phyloP scores from a whole-genome alignment of 371 early-diverging fungal species.

The Apophysomyces trapeziformis region DNA sequence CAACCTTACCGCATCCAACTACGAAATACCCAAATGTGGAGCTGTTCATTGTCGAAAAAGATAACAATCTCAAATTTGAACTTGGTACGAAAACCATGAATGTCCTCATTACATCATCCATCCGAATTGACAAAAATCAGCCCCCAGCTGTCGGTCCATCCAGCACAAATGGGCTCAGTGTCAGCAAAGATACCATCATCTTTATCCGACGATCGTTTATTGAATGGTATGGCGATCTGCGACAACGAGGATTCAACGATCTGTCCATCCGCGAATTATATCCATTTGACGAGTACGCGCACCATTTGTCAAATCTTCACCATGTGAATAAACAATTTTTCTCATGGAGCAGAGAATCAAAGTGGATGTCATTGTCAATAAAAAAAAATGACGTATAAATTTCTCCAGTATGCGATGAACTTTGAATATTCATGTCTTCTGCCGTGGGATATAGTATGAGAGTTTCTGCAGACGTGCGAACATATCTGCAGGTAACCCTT shows the following conservation, averaged over 20 bases:
- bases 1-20: conserved; percentile 16
- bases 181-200: conserved; percentile 18
- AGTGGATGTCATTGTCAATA: no score
- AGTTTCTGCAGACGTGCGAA: no score
- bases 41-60: conserved; percentile 20
- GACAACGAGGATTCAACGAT: conserved; percentile 21
- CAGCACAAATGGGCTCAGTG: conserved; percentile 27
- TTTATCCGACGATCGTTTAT: conserved; percentile 21
- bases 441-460: no score
- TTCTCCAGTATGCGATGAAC: no score
- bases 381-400: no score
- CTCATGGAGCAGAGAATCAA: no score
- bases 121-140: conserved; percentile 21
- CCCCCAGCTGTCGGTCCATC: conserved; percentile 24
- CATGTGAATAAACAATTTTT: no score
- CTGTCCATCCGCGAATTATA: conserved; percentile 22
- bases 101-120: conserved; percentile 26
- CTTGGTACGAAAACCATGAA: conserved; percentile 31
- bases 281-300: conserved; percentile 19
- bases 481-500: no score
- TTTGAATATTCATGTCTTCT: no score
- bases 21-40: conserved; percentile 19
- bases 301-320: no score
- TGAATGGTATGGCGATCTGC: conserved; percentile 23
- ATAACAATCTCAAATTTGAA: conserved; percentile 24